Base-by-base conservation (phyloP, 2,329 filamentous ascomycete species). In the Ilyonectria destructans region DNA sequence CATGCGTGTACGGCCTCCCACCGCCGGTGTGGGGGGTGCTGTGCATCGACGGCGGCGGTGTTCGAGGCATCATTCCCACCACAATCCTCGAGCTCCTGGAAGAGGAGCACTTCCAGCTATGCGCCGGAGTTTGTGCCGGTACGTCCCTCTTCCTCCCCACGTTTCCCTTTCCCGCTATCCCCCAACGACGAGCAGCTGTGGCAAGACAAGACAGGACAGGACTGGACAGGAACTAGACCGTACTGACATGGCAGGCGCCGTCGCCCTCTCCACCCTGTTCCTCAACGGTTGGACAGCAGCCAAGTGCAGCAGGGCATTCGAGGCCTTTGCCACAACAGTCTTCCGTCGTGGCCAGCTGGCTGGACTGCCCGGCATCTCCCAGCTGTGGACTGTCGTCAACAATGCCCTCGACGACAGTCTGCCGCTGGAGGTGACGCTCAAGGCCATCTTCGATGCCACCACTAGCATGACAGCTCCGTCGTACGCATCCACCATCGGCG, bases 121-220 rank as follows among this genome's bases (percentile, higher is more conserved):
- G 52, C 40, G 57, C 57, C 33, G 65, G 65, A 35, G 55, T 59
- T n/a, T 63, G 65, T 57, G 65, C 59, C 23, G 59, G 65, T 67
- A 56, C 19, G 54, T 59, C 31, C 2, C 45, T 29, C 21, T 13
- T 9, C 35, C 26, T 29, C 48, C 12, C 23, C 15, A 51, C 35
- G 3, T 37, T 37, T 37, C 15, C 35, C 35, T 37, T 37, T 37
- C 35, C 35, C 35, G 35, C 15, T 5, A 37, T 37, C 35, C 35
- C 35, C 35, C 35, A 37, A 37, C 4, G 5, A 10, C 35, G 35
- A 37, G 35, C 15, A 37, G 35, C 35, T 51, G 19, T 51, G 12
- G 48, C 48, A 23, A 19, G 48, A 51, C 49, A 33, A 29, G 49
- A 8, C 35, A 9, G 48, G 58, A 46, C n/a, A n/a, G n/a, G n/a